Base-by-base conservation (phyloP, 495 filamentous ascomycete genomes). In the Neurospora sp. region DNA sequence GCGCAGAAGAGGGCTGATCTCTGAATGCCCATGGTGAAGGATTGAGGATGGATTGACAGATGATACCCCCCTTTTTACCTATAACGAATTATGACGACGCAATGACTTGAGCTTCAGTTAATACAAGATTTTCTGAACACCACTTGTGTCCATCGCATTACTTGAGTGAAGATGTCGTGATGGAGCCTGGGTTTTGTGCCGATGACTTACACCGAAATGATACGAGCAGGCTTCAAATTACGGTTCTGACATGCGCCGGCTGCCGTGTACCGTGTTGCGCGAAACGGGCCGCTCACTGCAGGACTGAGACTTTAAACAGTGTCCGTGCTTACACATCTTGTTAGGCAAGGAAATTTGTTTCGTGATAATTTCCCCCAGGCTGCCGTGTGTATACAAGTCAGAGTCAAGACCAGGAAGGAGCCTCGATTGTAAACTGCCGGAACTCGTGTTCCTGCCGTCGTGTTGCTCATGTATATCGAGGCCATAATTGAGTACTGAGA, bases 1-100 rank as follows among this genome's bases (percentile, higher is more conserved):
- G 84, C 83, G 7, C 80, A 81, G 71, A 69, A 79, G 77, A 74
- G 74, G 66, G 69, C 54, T 35, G 54, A 66, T 66, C 27, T 66
- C 54, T 66, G 35, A 62, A 62, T 18, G 35, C 31, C 31, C 31
- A 35, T 35, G 1, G 4, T 35, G 35, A 35, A 35, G 35, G 35
- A 5, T 35, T 35, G 35, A 35, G 35, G 35, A 35, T 35, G 4
- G 35, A 35, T 35, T 35, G 31, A 35, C 31, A 35, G 35, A 38
- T 46, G 27, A 66, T 66, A 66, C 54, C 46, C 54, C 46, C 27
- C 14, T 2, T 66, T 66, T 66, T 14, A 66, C 54, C 35, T 35
- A 31, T 31, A 31, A 31, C 31, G 31, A 35, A 3, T 35, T 35
- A 62, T 35, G 16, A 27, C 27, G 27, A 27, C 27, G 27, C 27